A percentile compares a stretch with the other conserved stretches of the same genome.
These are phyloP conservation scores for Borovskyia barvae DNA, from an alignment of 208 protist genomes.

Conservation along the genomic window DNA sequence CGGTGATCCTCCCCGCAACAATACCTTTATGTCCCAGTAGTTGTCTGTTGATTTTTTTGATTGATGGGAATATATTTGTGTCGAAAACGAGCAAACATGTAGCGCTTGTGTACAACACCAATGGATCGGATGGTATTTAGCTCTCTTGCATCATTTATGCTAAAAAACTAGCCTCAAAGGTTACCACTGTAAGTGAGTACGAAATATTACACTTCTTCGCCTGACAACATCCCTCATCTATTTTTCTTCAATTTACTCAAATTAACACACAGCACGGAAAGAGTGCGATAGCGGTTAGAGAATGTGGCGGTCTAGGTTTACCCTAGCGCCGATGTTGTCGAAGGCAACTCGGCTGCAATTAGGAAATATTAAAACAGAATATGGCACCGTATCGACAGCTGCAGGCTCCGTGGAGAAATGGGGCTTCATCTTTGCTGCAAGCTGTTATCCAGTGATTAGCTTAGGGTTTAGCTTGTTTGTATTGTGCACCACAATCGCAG, in stretches of 20 bases:
- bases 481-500: conserved; percentile 31
- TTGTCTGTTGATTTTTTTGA: no score
- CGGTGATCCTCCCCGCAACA: no score
- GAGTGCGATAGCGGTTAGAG: not conserved
- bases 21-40: no score
- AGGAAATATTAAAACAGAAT: conserved; percentile 89
- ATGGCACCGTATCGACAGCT: conserved; percentile 76
- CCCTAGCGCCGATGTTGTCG: conserved; percentile 69
- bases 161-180: no score
- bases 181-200: no score
- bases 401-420: conserved; percentile 87
- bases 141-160: no score
- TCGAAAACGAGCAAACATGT: no score
- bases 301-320: conserved; percentile 22
- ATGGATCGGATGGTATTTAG: no score
- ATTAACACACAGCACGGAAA: not conserved
- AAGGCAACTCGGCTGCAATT: conserved; percentile 85
- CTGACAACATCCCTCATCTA: not conserved
- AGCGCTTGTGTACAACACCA: no score
- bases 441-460: conserved; percentile 66
- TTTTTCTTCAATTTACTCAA: not conserved
- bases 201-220: conserved; percentile 2
- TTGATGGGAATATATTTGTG: no score
- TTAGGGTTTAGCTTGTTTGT: conserved; percentile 32
- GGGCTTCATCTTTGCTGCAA: conserved; percentile 72